phyloP scores from a whole-genome alignment of 108 stramenopile species.

The Cyclotella sp. region DNA sequence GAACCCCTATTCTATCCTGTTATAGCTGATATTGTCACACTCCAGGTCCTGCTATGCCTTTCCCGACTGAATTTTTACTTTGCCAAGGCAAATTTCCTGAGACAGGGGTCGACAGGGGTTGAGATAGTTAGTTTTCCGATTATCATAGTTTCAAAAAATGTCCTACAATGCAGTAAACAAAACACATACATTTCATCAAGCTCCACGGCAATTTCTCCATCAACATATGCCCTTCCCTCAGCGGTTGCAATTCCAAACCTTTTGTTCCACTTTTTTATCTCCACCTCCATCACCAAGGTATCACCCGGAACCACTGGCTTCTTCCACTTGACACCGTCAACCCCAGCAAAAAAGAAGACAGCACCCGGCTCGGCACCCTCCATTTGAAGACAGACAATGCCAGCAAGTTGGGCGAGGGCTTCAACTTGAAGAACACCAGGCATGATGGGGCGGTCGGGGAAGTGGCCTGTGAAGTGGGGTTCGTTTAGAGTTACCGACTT shows the following conservation, averaged over 20 bases:
- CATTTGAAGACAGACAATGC: constrained; percentile 91
- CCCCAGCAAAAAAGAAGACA: constrained; percentile 97
- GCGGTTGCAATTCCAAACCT: constrained; percentile 91
- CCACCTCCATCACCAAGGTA: constrained; percentile 95
- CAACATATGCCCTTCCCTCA: constrained; percentile 85
- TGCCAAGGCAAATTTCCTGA: constrained; percentile 53
- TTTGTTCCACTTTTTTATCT: constrained; percentile 87
- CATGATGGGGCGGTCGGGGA: constrained; percentile 97
- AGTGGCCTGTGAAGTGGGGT: constrained; percentile 98
- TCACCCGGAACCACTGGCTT: constrained; percentile 98
- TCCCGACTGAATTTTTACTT: constrained; percentile 28
- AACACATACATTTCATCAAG: constrained; percentile 82
- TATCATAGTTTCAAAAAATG: neutral
- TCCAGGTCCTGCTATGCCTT: neutral
- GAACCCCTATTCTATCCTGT: too few relatives aligned
- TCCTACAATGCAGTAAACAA: neutral
- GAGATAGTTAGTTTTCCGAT: neutral
- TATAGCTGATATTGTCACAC: too few relatives aligned
- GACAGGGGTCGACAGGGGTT: neutral
- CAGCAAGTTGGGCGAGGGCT: constrained; percentile 97
- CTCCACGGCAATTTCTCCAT: constrained; percentile 86
- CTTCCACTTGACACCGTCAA: constrained; percentile 97
- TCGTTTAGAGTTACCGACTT: constrained; percentile 96
- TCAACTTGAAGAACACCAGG: constrained; percentile 97
- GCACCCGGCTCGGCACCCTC: constrained; percentile 86